Evolutionary conservation across 371 early-diverging fungal genomes (phyloP).

Genomic region (Rhizopus arrhizus): DNA sequence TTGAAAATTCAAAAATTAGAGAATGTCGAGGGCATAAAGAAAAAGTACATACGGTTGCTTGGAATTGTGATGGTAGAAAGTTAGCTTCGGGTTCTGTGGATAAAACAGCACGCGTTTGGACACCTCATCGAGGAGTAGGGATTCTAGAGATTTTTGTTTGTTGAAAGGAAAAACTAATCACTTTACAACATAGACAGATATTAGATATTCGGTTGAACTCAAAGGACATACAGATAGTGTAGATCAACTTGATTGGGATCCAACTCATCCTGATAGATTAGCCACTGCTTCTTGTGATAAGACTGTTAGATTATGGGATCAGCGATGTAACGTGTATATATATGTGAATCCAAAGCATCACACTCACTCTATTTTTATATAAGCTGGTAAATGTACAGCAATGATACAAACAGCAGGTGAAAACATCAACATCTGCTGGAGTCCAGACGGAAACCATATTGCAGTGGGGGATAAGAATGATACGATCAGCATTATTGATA

Average conservation of each 20-base stretch:
- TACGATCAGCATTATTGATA: slow-evolving; percentile 77
- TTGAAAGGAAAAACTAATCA: not conserved
- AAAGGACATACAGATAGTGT: slow-evolving; percentile 87
- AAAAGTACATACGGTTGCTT: slow-evolving; percentile 67
- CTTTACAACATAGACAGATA: slow-evolving; percentile 51
- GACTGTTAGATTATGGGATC: slow-evolving; percentile 87
- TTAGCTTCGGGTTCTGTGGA: slow-evolving; percentile 72
- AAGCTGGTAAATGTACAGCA: slow-evolving; percentile 67
- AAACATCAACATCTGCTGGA: slow-evolving; percentile 88
- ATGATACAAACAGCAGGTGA: slow-evolving; percentile 75
- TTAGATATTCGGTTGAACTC: slow-evolving; percentile 65
- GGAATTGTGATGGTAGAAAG: slow-evolving; percentile 68
- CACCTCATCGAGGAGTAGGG: slow-evolving; percentile 62
- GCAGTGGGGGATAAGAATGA: slow-evolving; percentile 88
- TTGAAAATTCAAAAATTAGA: slow-evolving; percentile 39
- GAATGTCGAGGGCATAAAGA: slow-evolving; percentile 63
- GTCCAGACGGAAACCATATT: slow-evolving; percentile 76
- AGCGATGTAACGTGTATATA: slow-evolving; percentile 59
- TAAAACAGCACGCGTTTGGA: slow-evolving; percentile 71
- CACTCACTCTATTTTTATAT: not conserved
- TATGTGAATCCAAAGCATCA: not conserved
- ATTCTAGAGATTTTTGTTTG: not conserved
- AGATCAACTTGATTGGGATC: slow-evolving; percentile 84
- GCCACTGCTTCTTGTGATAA: slow-evolving; percentile 87
- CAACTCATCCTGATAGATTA: slow-evolving; percentile 71